phyloP scores from a whole-genome alignment of 2,329 filamentous ascomycete species.

The Microcyclosporella mali region DNA sequence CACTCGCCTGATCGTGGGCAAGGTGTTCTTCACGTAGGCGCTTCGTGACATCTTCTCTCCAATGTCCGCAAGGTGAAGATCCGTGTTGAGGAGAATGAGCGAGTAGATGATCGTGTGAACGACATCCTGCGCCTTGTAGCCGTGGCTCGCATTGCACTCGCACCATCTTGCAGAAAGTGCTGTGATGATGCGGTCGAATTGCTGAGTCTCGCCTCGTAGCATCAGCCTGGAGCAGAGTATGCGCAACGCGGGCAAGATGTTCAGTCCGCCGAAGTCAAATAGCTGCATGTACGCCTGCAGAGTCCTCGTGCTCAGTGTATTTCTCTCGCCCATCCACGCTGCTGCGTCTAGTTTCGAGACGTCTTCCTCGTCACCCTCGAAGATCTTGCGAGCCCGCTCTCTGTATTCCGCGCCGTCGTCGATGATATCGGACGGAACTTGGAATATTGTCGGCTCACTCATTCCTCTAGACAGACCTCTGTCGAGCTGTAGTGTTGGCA shows the following conservation, averaged over 20 bases:
- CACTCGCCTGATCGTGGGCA: conserved; percentile 77
- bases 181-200: conserved; percentile 89
- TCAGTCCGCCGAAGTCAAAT: conserved; percentile 77
- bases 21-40: conserved; percentile 94
- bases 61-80: conserved; percentile 90
- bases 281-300: conserved; percentile 82
- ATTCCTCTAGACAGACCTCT: conserved; percentile 35
- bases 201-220: conserved; percentile 87
- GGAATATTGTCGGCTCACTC: conserved; percentile 22
- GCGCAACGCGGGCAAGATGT: conserved; percentile 71
- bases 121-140: conserved; percentile 87
- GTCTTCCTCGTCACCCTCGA: conserved; percentile 74
- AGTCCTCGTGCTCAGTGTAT: conserved; percentile 47
- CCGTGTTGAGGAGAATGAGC: conserved; percentile 88
- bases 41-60: conserved; percentile 91
- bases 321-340: conserved; percentile 74
- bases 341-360: conserved; percentile 74
- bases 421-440: conserved; percentile 15
- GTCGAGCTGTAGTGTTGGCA: conserved; percentile 42
- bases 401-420: conserved; percentile 55
- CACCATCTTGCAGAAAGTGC: conserved; percentile 88
- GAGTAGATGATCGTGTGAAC: conserved; percentile 98
- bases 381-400: conserved; percentile 75
- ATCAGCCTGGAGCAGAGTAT: conserved; percentile 75
- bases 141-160: conserved; percentile 83